phyloP scores from a whole-genome alignment of 31 red algal genomes.

The Bonnemaisonia californica region DNA sequence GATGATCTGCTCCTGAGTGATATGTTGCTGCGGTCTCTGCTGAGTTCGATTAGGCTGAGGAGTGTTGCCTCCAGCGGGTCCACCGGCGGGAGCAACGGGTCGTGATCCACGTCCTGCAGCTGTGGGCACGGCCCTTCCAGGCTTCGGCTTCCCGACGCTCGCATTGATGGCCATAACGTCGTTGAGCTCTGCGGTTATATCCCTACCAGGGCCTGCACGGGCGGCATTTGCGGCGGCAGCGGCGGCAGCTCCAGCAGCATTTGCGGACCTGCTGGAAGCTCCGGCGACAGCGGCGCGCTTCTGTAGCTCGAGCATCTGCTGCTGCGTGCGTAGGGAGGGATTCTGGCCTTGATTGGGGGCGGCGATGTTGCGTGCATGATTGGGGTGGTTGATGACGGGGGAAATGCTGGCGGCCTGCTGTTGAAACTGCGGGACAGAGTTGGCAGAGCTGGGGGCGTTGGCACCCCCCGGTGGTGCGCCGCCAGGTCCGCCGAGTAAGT shows the following conservation, averaged over 20 bases:
- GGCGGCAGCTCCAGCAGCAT: background rate
- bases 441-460: background rate
- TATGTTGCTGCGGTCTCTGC: background rate
- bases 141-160: background rate
- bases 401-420: background rate
- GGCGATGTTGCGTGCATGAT: background rate
- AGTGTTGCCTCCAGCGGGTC: background rate
- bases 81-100: background rate
- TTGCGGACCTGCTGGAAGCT: background rate
- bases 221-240: background rate
- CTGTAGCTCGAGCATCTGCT: background rate
- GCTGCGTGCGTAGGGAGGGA: background rate
- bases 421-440: background rate
- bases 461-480: too few relatives aligned
- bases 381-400: background rate
- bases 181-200: conserved; percentile 9
- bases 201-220: background rate
- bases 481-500: conserved; percentile 9
- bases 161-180: background rate
- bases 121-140: background rate
- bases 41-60: background rate
- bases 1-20: conserved; percentile 68
- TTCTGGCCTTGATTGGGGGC: background rate
- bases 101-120: too few relatives aligned
- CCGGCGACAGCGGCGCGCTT: background rate